Conservation (phyloP, 495 filamentous ascomycete species). For the Podospora pseudoanserina region DNA sequence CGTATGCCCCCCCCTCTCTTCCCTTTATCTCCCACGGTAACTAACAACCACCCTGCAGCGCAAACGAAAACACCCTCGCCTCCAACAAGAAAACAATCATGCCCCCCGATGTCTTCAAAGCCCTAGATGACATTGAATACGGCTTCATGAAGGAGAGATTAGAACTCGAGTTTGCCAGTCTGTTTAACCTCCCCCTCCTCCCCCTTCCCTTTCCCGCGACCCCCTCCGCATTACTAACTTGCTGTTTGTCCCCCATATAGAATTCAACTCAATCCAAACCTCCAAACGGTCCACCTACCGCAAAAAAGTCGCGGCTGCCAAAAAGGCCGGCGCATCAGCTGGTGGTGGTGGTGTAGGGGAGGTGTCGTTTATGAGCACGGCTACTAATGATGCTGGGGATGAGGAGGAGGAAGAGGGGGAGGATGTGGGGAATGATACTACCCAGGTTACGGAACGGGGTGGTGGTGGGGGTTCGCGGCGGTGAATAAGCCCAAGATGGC, state of each 20-base stretch:
- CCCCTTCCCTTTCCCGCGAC: background rate
- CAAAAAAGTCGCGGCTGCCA: conserved; percentile 45
- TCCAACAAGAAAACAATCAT: conserved; percentile 80
- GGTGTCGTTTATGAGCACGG: conserved; percentile 36
- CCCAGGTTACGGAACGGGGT: background rate
- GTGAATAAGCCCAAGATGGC: background rate
- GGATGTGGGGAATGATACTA: conserved; percentile 15
- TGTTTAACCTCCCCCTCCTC: conserved; percentile 15
- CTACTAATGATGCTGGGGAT: conserved; percentile 12
- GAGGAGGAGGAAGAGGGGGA: conserved; percentile 15
- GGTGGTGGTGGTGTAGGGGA: conserved; percentile 22
- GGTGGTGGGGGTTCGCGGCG: background rate
- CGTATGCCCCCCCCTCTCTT: conserved; percentile 51
- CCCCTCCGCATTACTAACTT: background rate
- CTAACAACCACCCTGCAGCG: conserved; percentile 43
- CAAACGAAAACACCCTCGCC: conserved; percentile 66
- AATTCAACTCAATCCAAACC: conserved; percentile 52
- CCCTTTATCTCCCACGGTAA: background rate
- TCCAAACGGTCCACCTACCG: conserved; percentile 51
- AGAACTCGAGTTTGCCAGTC: conserved; percentile 61
- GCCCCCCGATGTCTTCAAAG: conserved; percentile 77
- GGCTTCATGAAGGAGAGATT: conserved; percentile 64
- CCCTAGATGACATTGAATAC: conserved; percentile 79
- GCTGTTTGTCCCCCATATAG: conserved; percentile 22
- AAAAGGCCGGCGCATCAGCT: conserved; percentile 26